Base-by-base conservation (phyloP, 352 stramenopile genomes). In the Pythium sukuiense region DNA sequence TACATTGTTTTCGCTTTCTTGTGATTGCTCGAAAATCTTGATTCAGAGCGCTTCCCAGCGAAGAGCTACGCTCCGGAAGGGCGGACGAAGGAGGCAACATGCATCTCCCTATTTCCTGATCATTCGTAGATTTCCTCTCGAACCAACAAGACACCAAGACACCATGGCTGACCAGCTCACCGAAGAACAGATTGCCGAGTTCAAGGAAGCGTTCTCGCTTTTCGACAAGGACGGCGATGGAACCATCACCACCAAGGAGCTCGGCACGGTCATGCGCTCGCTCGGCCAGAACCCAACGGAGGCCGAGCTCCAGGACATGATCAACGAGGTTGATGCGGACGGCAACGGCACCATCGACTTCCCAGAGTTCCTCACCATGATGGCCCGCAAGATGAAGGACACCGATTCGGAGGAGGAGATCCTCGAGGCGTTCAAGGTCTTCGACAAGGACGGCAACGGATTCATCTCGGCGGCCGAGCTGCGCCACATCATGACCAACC, bases 191-290 rank as follows among this genome's bases (percentile, higher is more conserved):
- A 99, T 99, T 85, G 97, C 97, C 46, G 98, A 99, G 92, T 99
- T 99, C 91, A 99, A 99, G 95, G 98, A 99, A 86, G 98, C 98
- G 20, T 99, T 99, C 89, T 99, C 95, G 74, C 91, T 99, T 50
- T 99, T 99, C 76, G 96, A 99, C 83, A 99, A 99, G 93, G 96
- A 99, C 79, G 92, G 84, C 63, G 95, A 96, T 98, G 96, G 97
- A 85, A 99, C 96, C 80, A 99, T 99, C 86, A 99, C 96, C 53
- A 99, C 96, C 73, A 99, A 99, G 90, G 97, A 99, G 77, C 89
- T 99, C 59, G 96, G 96, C 87, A 99, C 96, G 70, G 97, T 99
- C 64, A 99, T 99, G 97, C 88, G 97, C 76, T 99, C 96, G 61
- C 85, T 99, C 61, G 97, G 97, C 81, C 96, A 99, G 87, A 99